Base-by-base conservation (phyloP, 805 yeast species). In the Metschnikowia baotianmanensis region DNA sequence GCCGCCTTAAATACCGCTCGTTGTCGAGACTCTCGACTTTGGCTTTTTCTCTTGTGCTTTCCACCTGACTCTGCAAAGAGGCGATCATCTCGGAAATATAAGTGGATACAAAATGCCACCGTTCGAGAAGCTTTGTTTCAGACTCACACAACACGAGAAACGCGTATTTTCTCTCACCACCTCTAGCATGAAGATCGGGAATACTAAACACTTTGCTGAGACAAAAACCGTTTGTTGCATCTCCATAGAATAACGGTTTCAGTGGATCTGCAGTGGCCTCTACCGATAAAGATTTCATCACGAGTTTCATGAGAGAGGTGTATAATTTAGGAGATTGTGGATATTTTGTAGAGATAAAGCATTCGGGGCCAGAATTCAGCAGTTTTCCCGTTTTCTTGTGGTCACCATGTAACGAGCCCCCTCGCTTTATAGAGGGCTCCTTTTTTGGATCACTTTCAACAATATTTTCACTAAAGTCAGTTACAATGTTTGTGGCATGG, bases 161-260 rank as follows among this genome's bases (percentile, higher is more conserved):
- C 1, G 83, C 69, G 50, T 82, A 84, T 38, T 84, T 73, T 43
- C 91, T 64, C 56, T 84, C 89, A 1, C 83, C 77, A 2, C 91
- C 91, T 41, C 91, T 67, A 0, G 91, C 89, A 34, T 78, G 76
- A 10, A 70, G 61, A 57, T 84, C 91, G 29, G 69, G 67, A 22
- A 83, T 58, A 55, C 82, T 82, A 64, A 84, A 82, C 3, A 81
- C 72, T 42, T 76, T 67, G 11, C 76, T 71, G 6, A 83, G 58
- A 21, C 86, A 78, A 47, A 75, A 74, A 0, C 90, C 90, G 42
- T 77, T 69, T 4, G 64, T 52, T 10, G 74, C 73, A 51, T 83
- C 88, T 4, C 85, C 87, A 51, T 76, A 79, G 47, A 77, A 76
- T 51, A 82, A 62, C 0, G 89, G 87, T 36, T 76, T 73, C 18